Percentiles rank a stretch among this genome's conserved stretches.
phyloP scores from a whole-genome alignment of 805 yeast species.

The Wickerhamomyces canadensis region DNA sequence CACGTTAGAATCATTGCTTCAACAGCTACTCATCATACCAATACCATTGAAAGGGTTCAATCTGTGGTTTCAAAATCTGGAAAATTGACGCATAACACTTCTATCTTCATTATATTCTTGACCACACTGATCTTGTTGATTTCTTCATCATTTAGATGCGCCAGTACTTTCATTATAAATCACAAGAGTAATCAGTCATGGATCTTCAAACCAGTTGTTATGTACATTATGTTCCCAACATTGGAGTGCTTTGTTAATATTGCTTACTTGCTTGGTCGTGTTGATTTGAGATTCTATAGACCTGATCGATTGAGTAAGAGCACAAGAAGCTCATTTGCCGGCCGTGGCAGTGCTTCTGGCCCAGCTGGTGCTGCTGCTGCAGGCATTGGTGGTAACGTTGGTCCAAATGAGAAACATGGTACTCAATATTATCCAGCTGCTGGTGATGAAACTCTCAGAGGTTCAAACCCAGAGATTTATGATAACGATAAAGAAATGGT shows the following conservation, averaged over 20 bases:
- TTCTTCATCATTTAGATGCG: constrained; percentile 46
- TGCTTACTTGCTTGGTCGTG: constrained; percentile 55
- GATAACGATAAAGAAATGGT: background rate
- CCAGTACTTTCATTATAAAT: constrained; percentile 35
- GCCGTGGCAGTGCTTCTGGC: background rate
- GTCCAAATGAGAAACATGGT: too few relatives aligned
- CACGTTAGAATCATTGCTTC: constrained; percentile 58
- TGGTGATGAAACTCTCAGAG: constrained; percentile 6
- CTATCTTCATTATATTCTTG: constrained; percentile 36
- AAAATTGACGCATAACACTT: constrained; percentile 42
- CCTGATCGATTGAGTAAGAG: constrained; percentile 49
- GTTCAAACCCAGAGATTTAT: constrained; percentile 3
- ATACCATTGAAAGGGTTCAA: constrained; percentile 24
- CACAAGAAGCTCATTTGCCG: background rate
- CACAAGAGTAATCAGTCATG: constrained; percentile 29
- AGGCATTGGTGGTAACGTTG: too few relatives aligned
- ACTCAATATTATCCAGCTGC: too few relatives aligned
- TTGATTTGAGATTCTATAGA: constrained; percentile 74
- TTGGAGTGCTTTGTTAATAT: constrained; percentile 54
- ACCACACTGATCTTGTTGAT: constrained; percentile 46
- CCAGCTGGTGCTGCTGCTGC: constrained; percentile 4
- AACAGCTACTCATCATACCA: constrained; percentile 35
- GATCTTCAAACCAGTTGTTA: constrained; percentile 49
- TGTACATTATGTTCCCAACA: constrained; percentile 67
- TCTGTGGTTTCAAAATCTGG: constrained; percentile 27